Percentiles rank a stretch among this genome's conserved stretches.
These are phyloP conservation scores for Fonsecaea pedrosoi DNA, from an alignment of 2,329 filamentous ascomycete genomes.

Conservation along the genomic window DNA sequence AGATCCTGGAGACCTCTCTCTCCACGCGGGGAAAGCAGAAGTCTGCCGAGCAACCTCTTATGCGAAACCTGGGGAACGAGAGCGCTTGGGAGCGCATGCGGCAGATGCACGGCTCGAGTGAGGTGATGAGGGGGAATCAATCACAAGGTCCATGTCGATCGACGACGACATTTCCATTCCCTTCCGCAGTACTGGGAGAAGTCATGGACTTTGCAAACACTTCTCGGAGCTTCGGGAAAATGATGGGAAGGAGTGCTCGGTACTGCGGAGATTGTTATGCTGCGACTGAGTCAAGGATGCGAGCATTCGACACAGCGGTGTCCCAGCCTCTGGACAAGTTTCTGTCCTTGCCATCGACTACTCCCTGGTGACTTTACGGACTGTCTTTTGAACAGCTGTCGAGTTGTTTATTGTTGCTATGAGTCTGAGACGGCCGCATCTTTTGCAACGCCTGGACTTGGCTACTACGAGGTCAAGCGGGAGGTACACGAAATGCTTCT, in stretches of 20 bases:
- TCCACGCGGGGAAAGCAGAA: conserved; percentile 15
- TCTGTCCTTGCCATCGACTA: too few relatives aligned
- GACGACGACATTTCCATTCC: background rate
- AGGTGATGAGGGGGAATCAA: background rate
- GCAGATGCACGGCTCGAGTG: background rate
- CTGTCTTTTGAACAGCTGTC: too few relatives aligned
- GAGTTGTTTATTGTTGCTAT: too few relatives aligned
- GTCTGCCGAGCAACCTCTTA: background rate
- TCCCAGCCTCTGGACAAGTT: too few relatives aligned
- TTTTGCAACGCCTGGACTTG: too few relatives aligned
- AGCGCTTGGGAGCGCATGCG: background rate
- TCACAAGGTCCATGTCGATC: background rate
- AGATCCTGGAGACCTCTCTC: conserved; percentile 18
- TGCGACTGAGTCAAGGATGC: too few relatives aligned
- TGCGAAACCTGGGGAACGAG: background rate
- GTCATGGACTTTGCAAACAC: background rate
- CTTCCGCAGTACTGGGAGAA: background rate
- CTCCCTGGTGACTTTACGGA: too few relatives aligned
- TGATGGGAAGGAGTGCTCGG: background rate
- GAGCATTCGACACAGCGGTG: too few relatives aligned
- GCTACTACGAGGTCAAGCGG: too few relatives aligned
- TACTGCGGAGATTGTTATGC: too few relatives aligned
- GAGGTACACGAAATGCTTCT: too few relatives aligned
- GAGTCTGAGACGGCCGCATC: too few relatives aligned
- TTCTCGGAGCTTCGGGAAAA: background rate